Base-by-base conservation (phyloP, 352 stramenopile species). In the Phytopythium litorale region DNA sequence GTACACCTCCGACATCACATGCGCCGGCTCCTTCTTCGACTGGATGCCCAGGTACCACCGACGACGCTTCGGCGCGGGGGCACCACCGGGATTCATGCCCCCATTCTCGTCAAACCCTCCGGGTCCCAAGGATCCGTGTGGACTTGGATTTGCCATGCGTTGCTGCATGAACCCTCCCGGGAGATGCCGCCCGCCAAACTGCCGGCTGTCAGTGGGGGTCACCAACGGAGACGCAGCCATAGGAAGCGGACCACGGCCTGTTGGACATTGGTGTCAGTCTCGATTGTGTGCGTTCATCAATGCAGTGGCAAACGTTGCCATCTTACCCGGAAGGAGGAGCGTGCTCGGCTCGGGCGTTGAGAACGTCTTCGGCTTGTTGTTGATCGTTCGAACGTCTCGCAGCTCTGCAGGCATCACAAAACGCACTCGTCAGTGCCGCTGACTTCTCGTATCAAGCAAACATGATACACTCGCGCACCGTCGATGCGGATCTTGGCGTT, bases 1-100 rank as follows among this genome's bases (percentile, higher is more conserved):
- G 84, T 99, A 99, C 25, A 99, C 98, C 74, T 99, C 98, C 21
- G 91, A 99, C 97, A 99, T 99, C 38, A 99, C 97, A 68, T 99
- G 96, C 38, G 96, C 97, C 15, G 98, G 97, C 65, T 99, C 97
- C 76, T 99, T 99, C 75, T 99, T 99, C 67, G 91, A 98, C 84
- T 99, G 98, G 71, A 99, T 99, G 46, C 98, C 98, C 56, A 99
- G 68, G 71, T 99, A 99, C 98, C 98, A 99, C 65, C 97, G 75
- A 70, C 97, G 84, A 46, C 83, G 66, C 70, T 94, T 94, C 7
- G 76, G 73, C 1, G 79, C 71, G 11, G 79, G 78, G 8, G 67
- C 64, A 6, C 38, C 61, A 33, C 53, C 59, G 7, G 67, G 63
- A 46, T 72, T 63, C 35, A 45, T 45, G 18, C 38, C 42, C 7